These are phyloP conservation scores for Termitomyces bulborhizus DNA, from an alignment of 768 basidiomycete genomes.

Conservation along the genomic window DNA sequence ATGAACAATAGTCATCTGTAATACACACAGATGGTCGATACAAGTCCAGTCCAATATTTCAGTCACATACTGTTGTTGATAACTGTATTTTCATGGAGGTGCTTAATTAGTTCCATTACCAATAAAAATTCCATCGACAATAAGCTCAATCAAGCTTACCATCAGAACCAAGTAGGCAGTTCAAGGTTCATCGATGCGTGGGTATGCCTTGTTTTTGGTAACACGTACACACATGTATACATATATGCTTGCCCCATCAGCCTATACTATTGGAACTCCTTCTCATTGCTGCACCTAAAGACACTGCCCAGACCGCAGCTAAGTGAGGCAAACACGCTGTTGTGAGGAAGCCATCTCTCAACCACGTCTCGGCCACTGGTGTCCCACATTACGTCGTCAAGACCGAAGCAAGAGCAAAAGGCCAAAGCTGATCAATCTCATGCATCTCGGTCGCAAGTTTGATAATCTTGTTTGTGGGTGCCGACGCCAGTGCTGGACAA, in stretches of 20 bases:
- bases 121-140: too few relatives aligned
- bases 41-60: too few relatives aligned
- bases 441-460: constrained; percentile 87
- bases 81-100: too few relatives aligned
- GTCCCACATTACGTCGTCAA: constrained; percentile 48
- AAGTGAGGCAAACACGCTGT: constrained; percentile 39
- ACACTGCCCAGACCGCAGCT: constrained; percentile 32
- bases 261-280: constrained; percentile 95
- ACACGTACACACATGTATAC: too few relatives aligned
- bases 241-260: too few relatives aligned
- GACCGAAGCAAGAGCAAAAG: constrained; percentile 51
- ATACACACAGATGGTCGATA: too few relatives aligned
- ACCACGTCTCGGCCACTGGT: constrained; percentile 29
- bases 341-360: constrained; percentile 38
- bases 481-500: constrained; percentile 76
- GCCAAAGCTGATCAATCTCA: constrained; percentile 88
- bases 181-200: constrained; percentile 90
- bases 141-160: too few relatives aligned
- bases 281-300: constrained; percentile 73
- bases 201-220: constrained; percentile 23
- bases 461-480: constrained; percentile 93
- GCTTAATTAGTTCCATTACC: too few relatives aligned
- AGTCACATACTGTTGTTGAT: too few relatives aligned
- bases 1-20: too few relatives aligned
- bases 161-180: constrained; percentile 87